These are phyloP conservation scores for Heliosperma pusillum DNA, from an alignment of 148 eudicot genomes.

Conservation along the genomic window DNA sequence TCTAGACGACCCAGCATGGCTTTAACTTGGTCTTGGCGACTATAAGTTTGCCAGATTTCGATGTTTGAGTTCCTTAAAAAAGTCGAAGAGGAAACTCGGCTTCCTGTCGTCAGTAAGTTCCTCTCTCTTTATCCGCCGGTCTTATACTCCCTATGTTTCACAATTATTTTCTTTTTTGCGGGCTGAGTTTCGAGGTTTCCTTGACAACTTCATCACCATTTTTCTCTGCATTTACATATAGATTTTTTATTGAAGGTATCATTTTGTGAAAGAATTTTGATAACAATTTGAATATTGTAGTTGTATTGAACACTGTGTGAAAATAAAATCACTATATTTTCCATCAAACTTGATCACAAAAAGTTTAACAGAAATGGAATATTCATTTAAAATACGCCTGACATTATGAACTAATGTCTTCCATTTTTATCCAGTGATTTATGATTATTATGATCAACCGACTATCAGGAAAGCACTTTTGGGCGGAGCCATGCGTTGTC, in stretches of 20 bases:
- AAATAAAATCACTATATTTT: neutral
- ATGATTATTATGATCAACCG: neutral
- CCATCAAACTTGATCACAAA: no score
- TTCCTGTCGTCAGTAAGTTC: conserved; percentile 22
- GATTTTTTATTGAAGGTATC: neutral
- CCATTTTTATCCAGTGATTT: conserved; percentile 14
- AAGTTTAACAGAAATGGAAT: no score
- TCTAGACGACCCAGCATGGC: neutral
- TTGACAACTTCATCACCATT: neutral
- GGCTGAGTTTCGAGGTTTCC: neutral
- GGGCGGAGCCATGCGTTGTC: conserved; percentile 17
- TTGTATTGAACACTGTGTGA: no score
- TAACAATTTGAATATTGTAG: neutral
- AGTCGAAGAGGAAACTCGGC: neutral
- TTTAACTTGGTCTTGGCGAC: conserved; percentile 12
- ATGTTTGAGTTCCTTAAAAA: neutral
- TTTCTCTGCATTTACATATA: neutral
- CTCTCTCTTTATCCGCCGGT: neutral
- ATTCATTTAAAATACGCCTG: neutral
- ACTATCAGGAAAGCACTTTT: neutral
- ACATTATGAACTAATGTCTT: neutral
- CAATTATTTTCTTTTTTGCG: neutral
- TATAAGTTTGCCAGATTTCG: conserved; percentile 18
- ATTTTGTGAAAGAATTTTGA: neutral
- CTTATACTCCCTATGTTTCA: neutral